Evolutionary conservation across 2,329 filamentous ascomycete genomes (phyloP).

Genomic region (Talaromyces sp.): DNA sequence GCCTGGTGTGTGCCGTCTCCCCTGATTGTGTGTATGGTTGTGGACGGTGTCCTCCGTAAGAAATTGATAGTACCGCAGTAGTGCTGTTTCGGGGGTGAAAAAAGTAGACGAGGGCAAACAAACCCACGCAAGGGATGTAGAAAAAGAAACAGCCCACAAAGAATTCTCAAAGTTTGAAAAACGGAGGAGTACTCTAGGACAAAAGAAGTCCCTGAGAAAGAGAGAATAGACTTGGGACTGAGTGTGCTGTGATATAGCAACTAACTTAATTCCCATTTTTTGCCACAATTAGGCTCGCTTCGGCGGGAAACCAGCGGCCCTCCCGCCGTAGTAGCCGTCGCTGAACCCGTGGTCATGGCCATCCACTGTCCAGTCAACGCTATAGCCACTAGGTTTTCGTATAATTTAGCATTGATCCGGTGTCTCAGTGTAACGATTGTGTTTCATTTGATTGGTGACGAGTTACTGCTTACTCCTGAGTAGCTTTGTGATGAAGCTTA

Average conservation of each 20-base stretch:
- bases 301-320: constrained; percentile 12
- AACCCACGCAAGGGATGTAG: constrained; percentile 12
- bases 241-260: background rate
- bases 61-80: constrained; percentile 13
- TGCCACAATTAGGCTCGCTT: constrained; percentile 18
- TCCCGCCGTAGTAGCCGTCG: constrained; percentile 3
- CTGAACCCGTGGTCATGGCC: constrained; percentile 13
- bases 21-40: background rate
- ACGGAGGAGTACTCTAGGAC: background rate
- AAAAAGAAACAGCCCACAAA: background rate
- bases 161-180: background rate
- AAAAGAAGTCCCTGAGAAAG: background rate
- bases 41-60: background rate
- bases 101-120: background rate
- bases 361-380: background rate
- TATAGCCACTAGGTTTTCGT: background rate
- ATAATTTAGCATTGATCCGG: constrained; percentile 2
- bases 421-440: constrained; percentile 2
- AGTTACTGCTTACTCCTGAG: too few species aligned
- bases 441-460: background rate
- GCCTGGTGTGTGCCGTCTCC: background rate
- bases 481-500: background rate
- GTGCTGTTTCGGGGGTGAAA: constrained; percentile 5
- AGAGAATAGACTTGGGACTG: background rate
- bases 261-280: background rate